phyloP scores from a whole-genome alignment of 495 filamentous ascomycete genomes.

The Physcia stellaris region DNA sequence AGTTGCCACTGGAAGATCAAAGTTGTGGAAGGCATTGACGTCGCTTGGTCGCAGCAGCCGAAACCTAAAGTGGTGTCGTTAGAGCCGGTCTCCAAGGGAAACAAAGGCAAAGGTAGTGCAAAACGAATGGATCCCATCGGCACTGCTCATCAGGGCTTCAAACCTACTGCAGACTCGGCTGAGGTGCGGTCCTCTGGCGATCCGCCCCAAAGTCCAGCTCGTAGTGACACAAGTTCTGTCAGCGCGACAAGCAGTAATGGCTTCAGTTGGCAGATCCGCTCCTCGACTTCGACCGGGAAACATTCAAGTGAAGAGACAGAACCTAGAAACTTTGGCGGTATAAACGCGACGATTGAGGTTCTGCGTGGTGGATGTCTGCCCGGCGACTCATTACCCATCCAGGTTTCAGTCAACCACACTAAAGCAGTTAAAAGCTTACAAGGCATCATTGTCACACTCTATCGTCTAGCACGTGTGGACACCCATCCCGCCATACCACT shows the following conservation, averaged over 20 bases:
- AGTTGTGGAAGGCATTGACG: constrained; percentile 58
- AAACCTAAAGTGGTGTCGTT: constrained; percentile 66
- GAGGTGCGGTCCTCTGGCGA: constrained; percentile 9
- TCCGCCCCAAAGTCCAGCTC: constrained; percentile 39
- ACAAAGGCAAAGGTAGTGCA: background rate
- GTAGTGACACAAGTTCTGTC: constrained; percentile 51
- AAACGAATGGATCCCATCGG: constrained; percentile 1
- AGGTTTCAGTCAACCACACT: constrained; percentile 69
- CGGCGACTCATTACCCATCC: constrained; percentile 70
- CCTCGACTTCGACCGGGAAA: constrained; percentile 19
- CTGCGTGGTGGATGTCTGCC: constrained; percentile 71
- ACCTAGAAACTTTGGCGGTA: too few relatives aligned
- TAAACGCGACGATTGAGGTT: constrained; percentile 77
- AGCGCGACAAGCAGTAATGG: constrained; percentile 47
- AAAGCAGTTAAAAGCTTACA: constrained; percentile 79
- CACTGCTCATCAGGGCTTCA: background rate
- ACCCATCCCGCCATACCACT: constrained; percentile 59
- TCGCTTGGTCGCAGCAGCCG: constrained; percentile 40
- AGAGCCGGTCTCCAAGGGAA: constrained; percentile 45
- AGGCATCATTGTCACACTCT: constrained; percentile 85
- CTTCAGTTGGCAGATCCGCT: constrained; percentile 34
- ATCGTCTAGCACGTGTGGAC: constrained; percentile 84
- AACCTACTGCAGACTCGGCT: constrained; percentile 1
- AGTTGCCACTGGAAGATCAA: constrained; percentile 69
- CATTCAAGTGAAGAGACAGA: constrained; percentile 27